Conservation (phyloP, 306 rosid genomes). For the Begonia peltatifolia region DNA sequence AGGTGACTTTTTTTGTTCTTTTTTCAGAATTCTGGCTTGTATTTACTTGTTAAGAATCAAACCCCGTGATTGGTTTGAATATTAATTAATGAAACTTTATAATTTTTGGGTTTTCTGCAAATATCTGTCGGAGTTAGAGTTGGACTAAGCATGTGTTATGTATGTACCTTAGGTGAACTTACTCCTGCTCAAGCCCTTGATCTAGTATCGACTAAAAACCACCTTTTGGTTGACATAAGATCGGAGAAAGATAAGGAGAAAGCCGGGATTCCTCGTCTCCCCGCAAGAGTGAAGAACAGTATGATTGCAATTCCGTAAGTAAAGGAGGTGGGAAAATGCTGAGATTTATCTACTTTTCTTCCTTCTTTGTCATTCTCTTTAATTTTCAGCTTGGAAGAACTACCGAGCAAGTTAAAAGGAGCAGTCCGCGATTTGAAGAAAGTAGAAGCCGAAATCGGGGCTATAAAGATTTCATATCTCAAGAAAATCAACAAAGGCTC, state of each 20-base stretch:
- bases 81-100: no score
- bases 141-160: background rate
- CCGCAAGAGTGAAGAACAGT: constrained; percentile 62
- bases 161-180: constrained; percentile 39
- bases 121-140: background rate
- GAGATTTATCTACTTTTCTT: background rate
- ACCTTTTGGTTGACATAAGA: constrained; percentile 58
- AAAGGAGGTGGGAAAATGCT: background rate
- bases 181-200: constrained; percentile 91
- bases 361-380: constrained; percentile 1
- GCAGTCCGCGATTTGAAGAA: constrained; percentile 64
- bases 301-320: constrained; percentile 83
- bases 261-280: constrained; percentile 85
- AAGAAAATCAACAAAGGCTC: constrained; percentile 73
- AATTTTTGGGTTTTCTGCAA: no score
- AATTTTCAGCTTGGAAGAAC: constrained; percentile 66
- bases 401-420: constrained; percentile 67
- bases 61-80: no score
- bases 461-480: constrained; percentile 66
- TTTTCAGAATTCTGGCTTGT: background rate
- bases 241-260: constrained; percentile 85
- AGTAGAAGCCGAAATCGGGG: constrained; percentile 83
- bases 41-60: no score
- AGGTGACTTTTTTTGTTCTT: constrained; percentile 33
- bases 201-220: constrained; percentile 43